Percentiles rank a stretch among this genome's conserved stretches.
Evolutionary conservation across 2,329 filamentous ascomycete species (phyloP).

Genomic region (Clonostachys rosea): DNA sequence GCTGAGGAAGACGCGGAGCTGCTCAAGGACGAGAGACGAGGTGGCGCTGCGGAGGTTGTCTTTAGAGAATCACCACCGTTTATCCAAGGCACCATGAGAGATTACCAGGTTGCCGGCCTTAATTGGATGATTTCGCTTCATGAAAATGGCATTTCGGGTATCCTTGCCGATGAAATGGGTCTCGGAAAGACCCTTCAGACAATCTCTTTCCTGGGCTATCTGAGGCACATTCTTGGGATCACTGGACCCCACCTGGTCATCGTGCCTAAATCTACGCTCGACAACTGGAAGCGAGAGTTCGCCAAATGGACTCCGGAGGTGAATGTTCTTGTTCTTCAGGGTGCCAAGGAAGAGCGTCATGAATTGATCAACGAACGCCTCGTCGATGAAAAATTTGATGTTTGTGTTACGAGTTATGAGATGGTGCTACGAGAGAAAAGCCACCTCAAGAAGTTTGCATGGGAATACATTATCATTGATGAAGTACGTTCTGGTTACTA

Average conservation of each 20-base stretch:
- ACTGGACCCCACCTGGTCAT: slow-evolving; percentile 86
- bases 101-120: slow-evolving; percentile 91
- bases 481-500: slow-evolving; percentile 37
- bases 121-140: slow-evolving; percentile 98
- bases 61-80: slow-evolving; percentile 94
- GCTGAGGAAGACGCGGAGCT: slow-evolving; percentile 95
- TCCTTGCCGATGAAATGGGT: slow-evolving; percentile 97
- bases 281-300: slow-evolving; percentile 98
- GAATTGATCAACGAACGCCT: slow-evolving; percentile 84
- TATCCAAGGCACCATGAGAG: slow-evolving; percentile 84
- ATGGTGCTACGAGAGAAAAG: slow-evolving; percentile 96
- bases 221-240: slow-evolving; percentile 86
- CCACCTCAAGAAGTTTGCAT: slow-evolving; percentile 94
- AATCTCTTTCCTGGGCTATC: slow-evolving; percentile 92
- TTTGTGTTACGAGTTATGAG: slow-evolving; percentile 97
- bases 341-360: slow-evolving; percentile 89
- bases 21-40: slow-evolving; percentile 81
- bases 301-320: slow-evolving; percentile 92
- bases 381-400: slow-evolving; percentile 93
- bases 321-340: slow-evolving; percentile 89
- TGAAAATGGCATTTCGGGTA: slow-evolving; percentile 98
- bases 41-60: slow-evolving; percentile 78
- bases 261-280: slow-evolving; percentile 94
- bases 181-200: slow-evolving; percentile 97
- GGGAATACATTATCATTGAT: slow-evolving; percentile 99